Base-by-base conservation (phyloP, 2,329 filamentous ascomycete genomes). In the Plectosphaerella sp. region DNA sequence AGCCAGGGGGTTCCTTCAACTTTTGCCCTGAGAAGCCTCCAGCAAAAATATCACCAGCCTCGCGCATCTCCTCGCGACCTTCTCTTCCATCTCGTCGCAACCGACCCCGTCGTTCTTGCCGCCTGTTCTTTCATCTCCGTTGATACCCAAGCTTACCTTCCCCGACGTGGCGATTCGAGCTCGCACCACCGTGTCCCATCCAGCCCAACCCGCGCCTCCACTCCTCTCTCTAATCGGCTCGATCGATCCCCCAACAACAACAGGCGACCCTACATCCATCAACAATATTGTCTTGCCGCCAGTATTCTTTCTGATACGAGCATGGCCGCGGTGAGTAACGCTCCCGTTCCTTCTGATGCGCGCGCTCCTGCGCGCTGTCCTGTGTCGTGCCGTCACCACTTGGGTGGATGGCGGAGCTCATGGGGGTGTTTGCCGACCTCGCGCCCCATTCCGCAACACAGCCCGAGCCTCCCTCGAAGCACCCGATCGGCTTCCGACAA, bases 11-110 rank as follows among this genome's bases (percentile, higher is more conserved):
- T 20, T 43, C 41, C 41, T 43, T 43, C 41, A 43, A 43, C 41
- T 43, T 43, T 43, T 43, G 41, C 16, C 37, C 41, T 43, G 10
- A 18, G 37, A 43, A 54, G 51, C 49, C 54, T 56, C 47, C 52
- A 55, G 54, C 41, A 56, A 57, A 58, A 58, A 53, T 54, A 58
- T 57, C 56, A 58, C 54, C 54, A 58, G 54, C 52, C 56, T 58
- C 54, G 52, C 55, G 53, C 15, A 12, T 18, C 41, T 20, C 50
- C 52, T 52, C 49, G 54, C 55, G 54, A 48, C 55, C 49, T 36
- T 56, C 48, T 45, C 42, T 48, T 47, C 56, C 20, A 48, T 39
- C 37, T 25, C 39, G 56, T 57, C 54, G 56, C 54, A 58, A 57
- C 52, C 56, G 54, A 50, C 50, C 24, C 49, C 51, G 28, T 50